Evolutionary conservation across 805 yeast genomes (phyloP).

Genomic region (Kazachstania bromeliacearum): DNA sequence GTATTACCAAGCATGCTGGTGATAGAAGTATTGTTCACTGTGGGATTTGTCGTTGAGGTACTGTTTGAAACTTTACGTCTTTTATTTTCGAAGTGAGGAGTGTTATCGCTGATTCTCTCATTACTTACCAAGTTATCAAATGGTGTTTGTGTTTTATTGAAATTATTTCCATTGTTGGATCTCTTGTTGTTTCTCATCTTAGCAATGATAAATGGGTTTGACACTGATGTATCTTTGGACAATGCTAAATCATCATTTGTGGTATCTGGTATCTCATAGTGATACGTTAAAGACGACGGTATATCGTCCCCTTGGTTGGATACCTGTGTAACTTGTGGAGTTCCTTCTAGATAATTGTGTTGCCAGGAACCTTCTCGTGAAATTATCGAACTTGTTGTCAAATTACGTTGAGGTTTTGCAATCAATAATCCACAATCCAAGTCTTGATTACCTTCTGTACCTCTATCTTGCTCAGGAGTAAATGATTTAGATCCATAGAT

Average conservation of each 20-base stretch:
- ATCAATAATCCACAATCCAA: no score
- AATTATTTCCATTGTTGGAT: background rate
- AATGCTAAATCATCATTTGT: slow-evolving; percentile 16
- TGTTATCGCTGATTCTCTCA: no score
- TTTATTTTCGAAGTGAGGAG: no score
- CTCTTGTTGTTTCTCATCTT: slow-evolving; percentile 6
- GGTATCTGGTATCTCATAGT: slow-evolving; percentile 3
- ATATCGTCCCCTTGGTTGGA: background rate
- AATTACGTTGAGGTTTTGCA: background rate
- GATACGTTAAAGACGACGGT: slow-evolving; percentile 11
- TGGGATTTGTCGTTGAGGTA: background rate
- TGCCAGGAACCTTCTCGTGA: slow-evolving; percentile 13
- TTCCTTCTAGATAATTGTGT: slow-evolving; percentile 5
- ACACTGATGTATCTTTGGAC: slow-evolving; percentile 12
- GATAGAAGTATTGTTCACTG: background rate
- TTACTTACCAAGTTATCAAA: background rate
- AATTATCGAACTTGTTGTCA: slow-evolving; percentile 9
- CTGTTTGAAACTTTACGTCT: background rate
- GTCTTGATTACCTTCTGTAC: no score
- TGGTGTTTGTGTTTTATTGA: no score
- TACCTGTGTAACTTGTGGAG: background rate
- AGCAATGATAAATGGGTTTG: slow-evolving; percentile 18
- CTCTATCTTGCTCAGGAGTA: no score
- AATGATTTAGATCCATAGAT: no score
- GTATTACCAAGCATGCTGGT: no score